Evolutionary conservation across 306 rosid species (phyloP).

Genomic region (Medicago ruthenica): DNA sequence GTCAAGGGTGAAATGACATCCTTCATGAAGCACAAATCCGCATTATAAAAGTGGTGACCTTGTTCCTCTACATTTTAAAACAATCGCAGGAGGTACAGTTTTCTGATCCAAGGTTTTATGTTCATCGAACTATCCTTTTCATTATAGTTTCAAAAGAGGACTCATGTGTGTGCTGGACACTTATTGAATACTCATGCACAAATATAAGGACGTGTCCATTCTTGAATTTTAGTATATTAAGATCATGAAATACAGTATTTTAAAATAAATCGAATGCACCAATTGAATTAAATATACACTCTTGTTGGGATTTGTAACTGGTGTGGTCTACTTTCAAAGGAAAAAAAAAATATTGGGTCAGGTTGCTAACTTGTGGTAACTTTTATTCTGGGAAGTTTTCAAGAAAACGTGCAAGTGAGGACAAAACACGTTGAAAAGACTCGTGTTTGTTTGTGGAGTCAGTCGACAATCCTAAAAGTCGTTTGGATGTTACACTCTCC

Average conservation of each 20-base stretch:
- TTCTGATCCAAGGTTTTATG: conserved; percentile 2
- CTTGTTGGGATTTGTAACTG: not conserved
- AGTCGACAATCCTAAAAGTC: too few relatives aligned
- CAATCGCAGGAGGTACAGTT: not conserved
- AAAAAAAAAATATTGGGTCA: not conserved
- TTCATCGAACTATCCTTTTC: conserved; percentile 12
- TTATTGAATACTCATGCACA: not conserved
- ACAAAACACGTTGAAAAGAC: too few relatives aligned
- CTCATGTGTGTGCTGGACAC: not conserved
- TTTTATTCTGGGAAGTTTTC: not conserved
- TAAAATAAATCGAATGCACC: not conserved
- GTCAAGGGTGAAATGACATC: too few relatives aligned
- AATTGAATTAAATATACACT: not conserved
- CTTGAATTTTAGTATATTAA: not conserved
- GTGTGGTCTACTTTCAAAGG: not conserved
- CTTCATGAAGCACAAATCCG: conserved; percentile 16
- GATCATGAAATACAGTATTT: not conserved
- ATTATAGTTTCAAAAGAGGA: not conserved
- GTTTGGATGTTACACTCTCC: too few relatives aligned
- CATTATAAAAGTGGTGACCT: not conserved
- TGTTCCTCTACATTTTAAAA: not conserved
- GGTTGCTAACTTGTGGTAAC: not conserved
- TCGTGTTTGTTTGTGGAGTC: too few relatives aligned
- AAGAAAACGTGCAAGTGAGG: too few relatives aligned
- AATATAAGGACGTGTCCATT: not conserved